Conservation (phyloP, 768 basidiomycete species). For the Obba rivulosa region DNA sequence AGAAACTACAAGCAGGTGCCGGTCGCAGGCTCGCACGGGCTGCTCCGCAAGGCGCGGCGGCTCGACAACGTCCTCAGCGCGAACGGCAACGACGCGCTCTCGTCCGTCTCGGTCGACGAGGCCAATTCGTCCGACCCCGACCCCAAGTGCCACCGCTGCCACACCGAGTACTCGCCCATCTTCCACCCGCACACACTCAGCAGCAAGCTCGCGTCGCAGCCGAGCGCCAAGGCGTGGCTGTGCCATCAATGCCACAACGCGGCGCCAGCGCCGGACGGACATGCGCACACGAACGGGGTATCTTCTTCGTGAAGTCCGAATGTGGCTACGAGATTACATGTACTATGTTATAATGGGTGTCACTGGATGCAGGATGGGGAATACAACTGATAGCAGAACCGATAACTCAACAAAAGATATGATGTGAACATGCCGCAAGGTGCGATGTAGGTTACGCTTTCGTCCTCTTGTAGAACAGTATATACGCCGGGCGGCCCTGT, state of each 20-base stretch:
- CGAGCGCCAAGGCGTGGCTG: conserved; percentile 21
- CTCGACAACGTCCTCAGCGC: conserved; percentile 66
- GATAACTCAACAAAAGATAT: conserved; percentile 14
- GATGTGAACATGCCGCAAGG: conserved; percentile 4
- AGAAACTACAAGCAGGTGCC: conserved; percentile 79
- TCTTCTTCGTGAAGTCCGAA: conserved; percentile 12
- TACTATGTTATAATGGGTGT: conserved; percentile 26
- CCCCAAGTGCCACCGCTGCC: conserved; percentile 52
- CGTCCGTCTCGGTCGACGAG: conserved; percentile 5
- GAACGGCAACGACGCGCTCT: conserved; percentile 12
- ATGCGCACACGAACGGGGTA: conserved; percentile 18
- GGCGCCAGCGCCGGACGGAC: conserved; percentile 6
- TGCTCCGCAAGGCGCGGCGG: conserved; percentile 84
- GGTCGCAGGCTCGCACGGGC: conserved; percentile 68
- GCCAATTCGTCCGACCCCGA: conserved; percentile 18
- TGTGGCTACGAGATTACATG: conserved; percentile 33
- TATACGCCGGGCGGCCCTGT: conserved; percentile 66
- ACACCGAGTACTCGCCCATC: conserved; percentile 67
- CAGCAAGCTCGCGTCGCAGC: conserved; percentile 20
- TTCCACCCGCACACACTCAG: conserved; percentile 47
- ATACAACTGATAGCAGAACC: conserved; percentile 19
- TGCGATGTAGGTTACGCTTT: conserved; percentile 14
- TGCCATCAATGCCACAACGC: conserved; percentile 43
- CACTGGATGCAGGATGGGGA: conserved; percentile 10
- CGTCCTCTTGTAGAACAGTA: conserved; percentile 54